Conservation (phyloP, 177 flowering plant species). For the Telopea speciosissima region DNA sequence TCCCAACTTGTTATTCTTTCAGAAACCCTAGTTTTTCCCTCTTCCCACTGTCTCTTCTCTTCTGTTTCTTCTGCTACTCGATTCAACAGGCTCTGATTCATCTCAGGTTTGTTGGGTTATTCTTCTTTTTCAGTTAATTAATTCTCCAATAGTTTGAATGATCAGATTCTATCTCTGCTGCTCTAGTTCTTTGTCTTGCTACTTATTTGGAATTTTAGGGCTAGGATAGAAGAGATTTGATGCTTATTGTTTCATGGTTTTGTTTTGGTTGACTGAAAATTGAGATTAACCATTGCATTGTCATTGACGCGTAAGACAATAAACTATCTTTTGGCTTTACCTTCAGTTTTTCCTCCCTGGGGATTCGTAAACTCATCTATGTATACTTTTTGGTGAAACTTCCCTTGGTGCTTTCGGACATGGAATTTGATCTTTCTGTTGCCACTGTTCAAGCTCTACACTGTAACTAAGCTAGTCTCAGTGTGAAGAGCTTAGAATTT, state of each 20-base stretch:
- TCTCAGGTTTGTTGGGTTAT: not conserved
- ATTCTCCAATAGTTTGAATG: not conserved
- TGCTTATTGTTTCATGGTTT: not conserved
- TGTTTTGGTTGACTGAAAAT: not conserved
- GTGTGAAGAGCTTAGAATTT: not conserved
- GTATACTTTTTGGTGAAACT: too few relatives aligned
- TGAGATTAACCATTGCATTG: not conserved
- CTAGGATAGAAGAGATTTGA: not conserved
- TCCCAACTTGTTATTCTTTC: not conserved
- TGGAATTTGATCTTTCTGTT: not conserved
- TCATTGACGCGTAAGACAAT: not conserved
- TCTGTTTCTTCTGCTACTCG: not conserved
- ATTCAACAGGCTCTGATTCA: not conserved
- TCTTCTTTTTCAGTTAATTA: not conserved
- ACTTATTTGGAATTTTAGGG: not conserved
- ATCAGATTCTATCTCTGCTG: not conserved
- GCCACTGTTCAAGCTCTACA: not conserved
- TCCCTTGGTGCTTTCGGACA: not conserved
- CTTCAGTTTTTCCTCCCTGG: not conserved
- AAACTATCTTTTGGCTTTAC: too few relatives aligned
- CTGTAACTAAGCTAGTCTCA: not conserved
- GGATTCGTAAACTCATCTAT: too few relatives aligned
- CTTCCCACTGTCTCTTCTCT: not conserved
- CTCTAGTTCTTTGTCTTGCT: not conserved
- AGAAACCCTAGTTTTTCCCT: not conserved